Base-by-base conservation (phyloP, 1,284 basidiomycete genomes). In the Tylopilus orsonianus region DNA sequence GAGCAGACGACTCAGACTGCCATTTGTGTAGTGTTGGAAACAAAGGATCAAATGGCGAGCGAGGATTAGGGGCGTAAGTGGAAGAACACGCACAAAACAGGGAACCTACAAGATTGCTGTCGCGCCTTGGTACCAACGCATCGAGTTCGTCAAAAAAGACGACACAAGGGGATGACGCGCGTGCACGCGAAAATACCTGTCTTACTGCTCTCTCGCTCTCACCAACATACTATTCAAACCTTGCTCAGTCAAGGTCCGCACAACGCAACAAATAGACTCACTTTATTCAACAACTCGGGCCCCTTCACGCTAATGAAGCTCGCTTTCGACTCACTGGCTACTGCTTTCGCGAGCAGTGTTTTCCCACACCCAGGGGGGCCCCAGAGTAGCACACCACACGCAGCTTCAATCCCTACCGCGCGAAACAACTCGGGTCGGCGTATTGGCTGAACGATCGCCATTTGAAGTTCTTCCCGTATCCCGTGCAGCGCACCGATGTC, bases 271-370 rank as follows among this genome's bases (percentile, higher is more conserved):
- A 35, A 49, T n/a, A 7, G 16, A 35, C 46, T 6, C 51, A 89
- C 92, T 80, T 97, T 97, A 74, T 98, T 98, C 54, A 99, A 74
- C 51, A 99, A 65, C 65, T 99, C 96, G 0, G 96, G 96, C 0
- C 96, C 97, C 64, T 98, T 99, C 48, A 99, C 91, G 58, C 90
- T 93, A 61, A 99, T 97, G 59, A 98, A 98, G 70, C 96, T 98
- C 20, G 95, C 96, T 49, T 83, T 75, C 46, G 84, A 89, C 71
- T 97, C 95, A 68, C 94, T 97, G 8, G 96, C 96, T 2, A 98
- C 95, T 0, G 96, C 96, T 68, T 97, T 98, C 1, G 96, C 96
- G 7, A 98, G 73, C 18, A 98, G 66, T 0, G 96, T 99, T 72
- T 98, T 98, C 9, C 96, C 95, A 64, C 96, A 98, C 4, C 96